Percentiles rank a stretch among this genome's conserved stretches.
These are phyloP conservation scores for Trichothecium roseum DNA, from an alignment of 2,329 filamentous ascomycete genomes.

Conservation along the genomic window DNA sequence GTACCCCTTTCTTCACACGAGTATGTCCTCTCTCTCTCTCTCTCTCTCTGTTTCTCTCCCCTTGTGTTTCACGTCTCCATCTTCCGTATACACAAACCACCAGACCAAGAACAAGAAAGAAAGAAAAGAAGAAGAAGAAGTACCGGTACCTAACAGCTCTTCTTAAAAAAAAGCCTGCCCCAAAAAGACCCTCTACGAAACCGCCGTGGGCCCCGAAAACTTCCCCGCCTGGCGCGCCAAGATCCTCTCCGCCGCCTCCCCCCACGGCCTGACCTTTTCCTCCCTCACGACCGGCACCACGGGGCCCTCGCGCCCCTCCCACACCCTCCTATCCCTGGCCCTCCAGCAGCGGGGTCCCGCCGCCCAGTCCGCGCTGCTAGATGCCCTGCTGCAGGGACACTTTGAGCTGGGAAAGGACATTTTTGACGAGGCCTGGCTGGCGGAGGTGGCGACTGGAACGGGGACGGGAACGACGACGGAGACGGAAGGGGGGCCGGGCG, in stretches of 20 bases:
- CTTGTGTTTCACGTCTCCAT: too few species aligned
- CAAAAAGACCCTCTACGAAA: conserved; percentile 25
- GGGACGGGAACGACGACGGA: conserved; percentile 17
- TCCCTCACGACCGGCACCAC: conserved; percentile 24
- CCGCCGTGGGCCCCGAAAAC: conserved; percentile 15
- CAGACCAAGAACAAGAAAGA: not conserved
- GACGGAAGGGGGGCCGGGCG: conserved; percentile 18
- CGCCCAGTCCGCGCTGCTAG: conserved; percentile 28
- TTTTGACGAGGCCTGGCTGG: conserved; percentile 27
- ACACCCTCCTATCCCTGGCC: conserved; percentile 35
- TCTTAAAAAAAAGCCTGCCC: conserved; percentile 19
- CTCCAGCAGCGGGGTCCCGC: conserved; percentile 17
- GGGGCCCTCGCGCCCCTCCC: conserved; percentile 33
- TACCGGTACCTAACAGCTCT: too few species aligned
- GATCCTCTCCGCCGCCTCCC: conserved; percentile 18
- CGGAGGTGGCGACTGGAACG: conserved; percentile 18
- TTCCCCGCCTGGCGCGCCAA: conserved; percentile 17
- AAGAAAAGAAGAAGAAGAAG: not conserved
- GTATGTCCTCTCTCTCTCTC: conserved; percentile 11
- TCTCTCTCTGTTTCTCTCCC: not conserved
- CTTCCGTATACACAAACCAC: too few species aligned
- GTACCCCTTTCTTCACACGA: conserved; percentile 19
- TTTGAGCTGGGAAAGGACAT: conserved; percentile 32
- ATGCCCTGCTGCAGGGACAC: conserved; percentile 28
- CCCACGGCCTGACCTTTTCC: conserved; percentile 28